Evolutionary conservation across 2,329 filamentous ascomycete genomes (phyloP).

Genomic region (Aspergillus novoparasiticus): DNA sequence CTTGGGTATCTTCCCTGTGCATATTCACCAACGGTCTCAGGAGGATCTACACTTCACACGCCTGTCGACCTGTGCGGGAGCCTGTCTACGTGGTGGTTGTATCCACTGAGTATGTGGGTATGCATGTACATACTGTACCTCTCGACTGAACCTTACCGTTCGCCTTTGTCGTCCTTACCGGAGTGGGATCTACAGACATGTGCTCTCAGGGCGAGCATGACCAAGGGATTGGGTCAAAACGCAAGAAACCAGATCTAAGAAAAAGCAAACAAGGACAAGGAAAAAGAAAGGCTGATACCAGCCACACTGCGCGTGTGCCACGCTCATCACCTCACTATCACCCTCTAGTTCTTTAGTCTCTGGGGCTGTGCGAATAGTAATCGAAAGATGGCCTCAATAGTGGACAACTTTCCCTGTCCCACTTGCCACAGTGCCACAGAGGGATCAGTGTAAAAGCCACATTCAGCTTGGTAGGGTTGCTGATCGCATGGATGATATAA

Average conservation of each 20-base stretch:
- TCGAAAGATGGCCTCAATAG: background rate
- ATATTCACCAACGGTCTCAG: conserved; percentile 15
- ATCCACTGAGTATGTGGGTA: background rate
- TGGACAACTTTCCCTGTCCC: background rate
- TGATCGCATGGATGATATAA: background rate
- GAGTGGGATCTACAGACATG: background rate
- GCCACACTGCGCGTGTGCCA: background rate
- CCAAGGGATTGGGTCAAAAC: background rate
- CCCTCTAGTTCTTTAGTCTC: background rate
- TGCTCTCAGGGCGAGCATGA: background rate
- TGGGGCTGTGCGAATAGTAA: background rate
- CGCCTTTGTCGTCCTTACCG: background rate
- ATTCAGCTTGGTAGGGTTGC: background rate
- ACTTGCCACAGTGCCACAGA: conserved; percentile 17
- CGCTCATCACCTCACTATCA: background rate
- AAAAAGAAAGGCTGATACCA: background rate
- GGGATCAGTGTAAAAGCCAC: background rate
- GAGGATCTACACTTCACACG: background rate
- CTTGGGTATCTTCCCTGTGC: background rate
- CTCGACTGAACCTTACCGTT: no score
- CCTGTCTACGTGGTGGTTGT: background rate
- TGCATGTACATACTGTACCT: background rate
- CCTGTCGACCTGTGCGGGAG: background rate
- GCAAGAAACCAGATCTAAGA: background rate
- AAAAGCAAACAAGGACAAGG: background rate